Evolutionary conservation across 1,284 basidiomycete species (phyloP), one percentile per base, ranked within the genome.

Genomic region (Austropuccinia psidii): DNA sequence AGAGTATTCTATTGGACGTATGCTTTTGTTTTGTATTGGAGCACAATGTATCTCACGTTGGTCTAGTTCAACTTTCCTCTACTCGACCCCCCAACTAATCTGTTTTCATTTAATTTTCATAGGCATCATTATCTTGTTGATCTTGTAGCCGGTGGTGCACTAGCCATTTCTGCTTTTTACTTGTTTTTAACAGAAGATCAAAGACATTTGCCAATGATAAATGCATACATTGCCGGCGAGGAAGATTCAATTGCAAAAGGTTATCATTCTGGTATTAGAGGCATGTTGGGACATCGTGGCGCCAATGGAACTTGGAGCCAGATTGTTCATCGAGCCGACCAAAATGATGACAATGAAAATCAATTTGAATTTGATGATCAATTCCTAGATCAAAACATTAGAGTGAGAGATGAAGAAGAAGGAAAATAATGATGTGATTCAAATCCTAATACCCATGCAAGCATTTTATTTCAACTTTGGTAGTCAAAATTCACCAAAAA

Each of bases 21-120:
- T 81, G 87, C 88, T 1, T 87, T 86, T n/a, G 83, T 92, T 39
- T 85, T 98, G 1, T 98, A 96, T 82, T 98, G 94, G 95, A 89
- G 90, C 29, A 98, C 95, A 39, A 98, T 98, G 95, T 77, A 77
- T 67, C 76, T 79, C 6, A 61, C 37, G 47, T 43, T 29, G 11
- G 58, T 45, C 49, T 45, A 45, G 24, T 37, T 31, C 24, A n/a
- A 24, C 4, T 0, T 0, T 0, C 4, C 27, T 8, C 9, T 96
- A 96, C 83, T 87, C 95, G 77, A 92, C 90, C 5, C 93, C 96
- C 81, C 93, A 78, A 74, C 75, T 37, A 41, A 60, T 64, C 13
- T 2, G 31, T 37, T 54, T 65, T 73, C 57, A 17, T 37, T 45
- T n/a, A 9, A 31, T 13, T 35, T 31, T 55, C 4, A 8, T 74